phyloP scores from a whole-genome alignment of 257 asterid genomes.

The Henckelia pumila region DNA sequence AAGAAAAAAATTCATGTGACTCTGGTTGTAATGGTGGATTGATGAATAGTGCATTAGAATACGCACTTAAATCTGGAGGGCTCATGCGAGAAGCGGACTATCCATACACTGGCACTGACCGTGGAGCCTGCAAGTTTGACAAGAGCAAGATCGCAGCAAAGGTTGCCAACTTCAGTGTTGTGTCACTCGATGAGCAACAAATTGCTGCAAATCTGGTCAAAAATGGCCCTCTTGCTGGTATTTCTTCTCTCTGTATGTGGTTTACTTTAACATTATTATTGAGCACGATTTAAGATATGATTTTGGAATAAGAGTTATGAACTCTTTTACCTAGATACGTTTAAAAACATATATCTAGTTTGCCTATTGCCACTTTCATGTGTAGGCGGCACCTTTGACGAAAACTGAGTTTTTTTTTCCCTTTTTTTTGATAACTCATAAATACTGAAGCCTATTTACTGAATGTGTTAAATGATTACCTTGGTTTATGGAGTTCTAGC shows the following conservation, averaged over 20 bases:
- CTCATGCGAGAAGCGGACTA: conserved; percentile 83
- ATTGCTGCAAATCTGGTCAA: conserved; percentile 89
- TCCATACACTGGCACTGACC: conserved; percentile 37
- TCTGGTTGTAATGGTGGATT: conserved; percentile 88
- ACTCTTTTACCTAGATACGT: too few species aligned
- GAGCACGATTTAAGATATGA: too few species aligned
- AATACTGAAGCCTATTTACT: background rate
- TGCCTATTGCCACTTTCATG: too few species aligned
- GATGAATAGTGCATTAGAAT: conserved; percentile 46
- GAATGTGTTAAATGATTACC: background rate
- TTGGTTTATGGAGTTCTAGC: background rate
- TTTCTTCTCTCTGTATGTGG: conserved; percentile 13
- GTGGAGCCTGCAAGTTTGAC: conserved; percentile 67
- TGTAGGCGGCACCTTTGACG: too few species aligned
- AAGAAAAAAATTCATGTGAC: conserved; percentile 68
- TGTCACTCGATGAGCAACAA: conserved; percentile 62
- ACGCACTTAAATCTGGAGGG: conserved; percentile 83
- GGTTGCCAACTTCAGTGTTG: conserved; percentile 52
- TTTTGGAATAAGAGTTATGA: too few species aligned
- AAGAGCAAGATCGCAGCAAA: conserved; percentile 70
- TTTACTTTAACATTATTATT: too few species aligned
- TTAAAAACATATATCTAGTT: too few species aligned
- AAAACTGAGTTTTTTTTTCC: background rate
- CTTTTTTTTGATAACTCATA: background rate
- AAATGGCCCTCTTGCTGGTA: conserved; percentile 93